phyloP scores from a whole-genome alignment of 768 basidiomycete species.

The Boletus coccyginus region DNA sequence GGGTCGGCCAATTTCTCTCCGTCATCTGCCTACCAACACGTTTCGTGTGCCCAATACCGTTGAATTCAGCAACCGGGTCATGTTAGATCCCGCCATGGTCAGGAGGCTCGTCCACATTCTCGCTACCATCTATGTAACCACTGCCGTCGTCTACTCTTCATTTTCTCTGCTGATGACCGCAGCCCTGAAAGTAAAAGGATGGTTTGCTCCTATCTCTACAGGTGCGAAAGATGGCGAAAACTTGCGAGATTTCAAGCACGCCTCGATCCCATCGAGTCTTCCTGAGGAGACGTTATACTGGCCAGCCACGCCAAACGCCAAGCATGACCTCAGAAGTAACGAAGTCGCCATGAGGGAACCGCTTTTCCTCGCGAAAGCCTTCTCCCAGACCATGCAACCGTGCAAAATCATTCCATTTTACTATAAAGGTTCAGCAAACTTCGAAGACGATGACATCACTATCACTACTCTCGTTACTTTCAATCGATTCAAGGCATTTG shows the following conservation, averaged over 20 bases:
- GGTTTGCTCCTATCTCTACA: slow-evolving; percentile 1
- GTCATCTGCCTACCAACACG: neutral
- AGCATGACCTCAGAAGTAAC: neutral
- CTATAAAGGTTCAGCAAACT: slow-evolving; percentile 59
- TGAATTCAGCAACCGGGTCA: neutral
- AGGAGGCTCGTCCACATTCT: slow-evolving; percentile 16
- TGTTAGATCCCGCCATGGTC: slow-evolving; percentile 8
- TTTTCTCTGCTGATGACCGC: slow-evolving; percentile 20
- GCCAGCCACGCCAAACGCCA: slow-evolving; percentile 7
- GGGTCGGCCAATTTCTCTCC: neutral
- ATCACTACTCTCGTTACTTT: slow-evolving; percentile 83
- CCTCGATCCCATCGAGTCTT: neutral
- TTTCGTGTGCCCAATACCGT: neutral
- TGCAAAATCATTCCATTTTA: slow-evolving; percentile 80
- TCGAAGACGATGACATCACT: slow-evolving; percentile 69
- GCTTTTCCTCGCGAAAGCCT: slow-evolving; percentile 65
- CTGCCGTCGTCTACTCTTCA: slow-evolving; percentile 33
- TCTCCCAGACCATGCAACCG: slow-evolving; percentile 66
- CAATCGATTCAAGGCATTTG: slow-evolving; percentile 72
- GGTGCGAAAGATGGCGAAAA: neutral
- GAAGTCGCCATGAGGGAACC: slow-evolving; percentile 41
- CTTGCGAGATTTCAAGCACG: neutral
- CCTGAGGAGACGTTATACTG: slow-evolving; percentile 23
- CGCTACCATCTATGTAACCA: slow-evolving; percentile 21
- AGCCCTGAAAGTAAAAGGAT: slow-evolving; percentile 1